Evolutionary conservation across 1,284 basidiomycete species (phyloP).

Genomic region (Ceratobasidium sp.): DNA sequence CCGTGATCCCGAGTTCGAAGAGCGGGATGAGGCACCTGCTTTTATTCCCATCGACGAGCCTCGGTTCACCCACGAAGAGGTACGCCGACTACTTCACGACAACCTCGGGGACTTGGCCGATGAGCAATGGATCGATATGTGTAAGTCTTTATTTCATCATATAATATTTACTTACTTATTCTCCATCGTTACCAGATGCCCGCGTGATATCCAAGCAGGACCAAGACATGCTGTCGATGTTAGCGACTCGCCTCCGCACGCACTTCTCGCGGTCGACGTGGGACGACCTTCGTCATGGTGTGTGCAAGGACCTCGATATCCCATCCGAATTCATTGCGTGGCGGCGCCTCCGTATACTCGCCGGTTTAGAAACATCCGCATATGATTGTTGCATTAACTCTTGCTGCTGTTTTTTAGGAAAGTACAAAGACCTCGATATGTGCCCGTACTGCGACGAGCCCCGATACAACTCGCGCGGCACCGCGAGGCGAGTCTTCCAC

Average conservation of each 20-base stretch:
- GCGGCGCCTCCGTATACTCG: background rate
- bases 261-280: too few species aligned
- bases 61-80: too few species aligned
- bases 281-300: slow-evolving; percentile 5
- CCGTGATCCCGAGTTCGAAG: too few species aligned
- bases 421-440: background rate
- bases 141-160: too few species aligned
- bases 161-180: too few species aligned
- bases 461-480: slow-evolving; percentile 18
- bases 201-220: background rate
- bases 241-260: slow-evolving; percentile 17
- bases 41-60: too few species aligned
- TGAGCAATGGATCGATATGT: too few species aligned
- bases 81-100: too few species aligned
- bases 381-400: slow-evolving; percentile 49
- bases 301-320: background rate
- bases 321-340: slow-evolving; percentile 7
- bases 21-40: too few species aligned
- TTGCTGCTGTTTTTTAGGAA: slow-evolving; percentile 47
- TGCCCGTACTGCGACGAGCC: slow-evolving; percentile 48
- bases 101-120: too few species aligned
- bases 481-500: slow-evolving; percentile 26
- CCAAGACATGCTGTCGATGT: background rate
- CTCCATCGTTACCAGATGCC: slow-evolving; percentile 3
- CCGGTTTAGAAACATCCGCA: slow-evolving; percentile 11